Percentiles rank a stretch among this genome's conserved stretches.
Evolutionary conservation across 192 early-diverging fungal species (phyloP).

Genomic region (Bifiguratus adelaidae): DNA sequence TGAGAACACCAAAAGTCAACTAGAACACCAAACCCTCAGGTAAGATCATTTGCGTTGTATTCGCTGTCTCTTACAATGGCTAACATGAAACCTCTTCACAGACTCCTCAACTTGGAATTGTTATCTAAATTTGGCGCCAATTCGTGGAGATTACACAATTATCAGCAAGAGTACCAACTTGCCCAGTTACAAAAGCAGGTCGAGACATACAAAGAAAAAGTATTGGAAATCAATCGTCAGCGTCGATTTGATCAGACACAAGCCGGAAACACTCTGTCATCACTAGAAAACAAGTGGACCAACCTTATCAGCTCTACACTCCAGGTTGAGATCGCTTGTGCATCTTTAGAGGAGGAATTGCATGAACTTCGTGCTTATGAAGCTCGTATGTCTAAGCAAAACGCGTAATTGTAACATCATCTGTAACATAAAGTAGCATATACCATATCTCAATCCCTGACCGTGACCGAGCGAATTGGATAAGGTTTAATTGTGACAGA

Average conservation of each 20-base stretch:
- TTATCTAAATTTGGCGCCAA: constrained; percentile 42
- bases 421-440: too few species aligned
- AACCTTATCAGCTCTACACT: constrained; percentile 35
- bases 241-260: constrained; percentile 38
- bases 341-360: constrained; percentile 27
- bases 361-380: constrained; percentile 30
- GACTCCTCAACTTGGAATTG: constrained; percentile 30
- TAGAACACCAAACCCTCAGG: constrained; percentile 36
- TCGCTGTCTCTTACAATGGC: not conserved
- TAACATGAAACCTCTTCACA: not conserved
- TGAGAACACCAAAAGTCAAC: constrained; percentile 38
- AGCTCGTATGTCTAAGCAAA: constrained; percentile 1
- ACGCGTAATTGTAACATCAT: too few species aligned
- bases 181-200: constrained; percentile 22
- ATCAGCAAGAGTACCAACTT: constrained; percentile 31
- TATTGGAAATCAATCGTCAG: constrained; percentile 35
- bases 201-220: constrained; percentile 25
- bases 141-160: constrained; percentile 48
- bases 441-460: too few species aligned
- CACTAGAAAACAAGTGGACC: constrained; percentile 38
- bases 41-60: constrained; percentile 8
- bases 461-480: too few species aligned
- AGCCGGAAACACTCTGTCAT: constrained; percentile 22
- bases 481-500: too few species aligned
- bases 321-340: constrained; percentile 38